phyloP scores from a whole-genome alignment of 169 alveolate genomes.

The Cryptosporidium ryanae region DNA sequence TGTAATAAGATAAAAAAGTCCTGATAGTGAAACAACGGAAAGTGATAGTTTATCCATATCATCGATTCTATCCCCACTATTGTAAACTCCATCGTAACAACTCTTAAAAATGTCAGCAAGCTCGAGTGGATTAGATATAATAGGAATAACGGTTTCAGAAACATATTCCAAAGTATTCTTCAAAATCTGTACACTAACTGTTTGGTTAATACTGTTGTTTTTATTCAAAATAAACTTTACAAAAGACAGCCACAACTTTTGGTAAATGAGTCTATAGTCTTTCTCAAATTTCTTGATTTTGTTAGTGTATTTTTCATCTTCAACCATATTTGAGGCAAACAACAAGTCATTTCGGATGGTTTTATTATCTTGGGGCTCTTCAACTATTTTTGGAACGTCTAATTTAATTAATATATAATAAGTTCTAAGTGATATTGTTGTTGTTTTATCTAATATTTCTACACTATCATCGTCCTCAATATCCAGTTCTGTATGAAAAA shows the following conservation, averaged over 20 bases:
- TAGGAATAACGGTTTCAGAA: constrained; percentile 35
- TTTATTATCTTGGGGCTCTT: neutral
- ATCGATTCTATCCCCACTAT: neutral
- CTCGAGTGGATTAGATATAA: constrained; percentile 57
- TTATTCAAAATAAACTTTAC: neutral
- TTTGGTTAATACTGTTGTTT: neutral
- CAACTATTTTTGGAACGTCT: constrained; percentile 1
- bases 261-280: constrained; percentile 24
- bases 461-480: neutral
- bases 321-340: neutral
- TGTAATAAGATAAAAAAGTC: constrained; percentile 41
- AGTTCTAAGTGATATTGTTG: constrained; percentile 21
- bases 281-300: constrained; percentile 16
- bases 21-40: constrained; percentile 38
- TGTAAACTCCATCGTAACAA: constrained; percentile 29
- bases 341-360: neutral
- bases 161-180: constrained; percentile 31
- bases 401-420: constrained; percentile 27
- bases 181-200: constrained; percentile 17
- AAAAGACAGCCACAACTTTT: constrained; percentile 37
- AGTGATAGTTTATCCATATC: constrained; percentile 32
- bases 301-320: neutral
- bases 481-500: neutral
- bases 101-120: constrained; percentile 44
- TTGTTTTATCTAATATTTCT: neutral